Evolutionary conservation across 2,329 filamentous ascomycete species (phyloP).

Genomic region (Metarhizium sp.): DNA sequence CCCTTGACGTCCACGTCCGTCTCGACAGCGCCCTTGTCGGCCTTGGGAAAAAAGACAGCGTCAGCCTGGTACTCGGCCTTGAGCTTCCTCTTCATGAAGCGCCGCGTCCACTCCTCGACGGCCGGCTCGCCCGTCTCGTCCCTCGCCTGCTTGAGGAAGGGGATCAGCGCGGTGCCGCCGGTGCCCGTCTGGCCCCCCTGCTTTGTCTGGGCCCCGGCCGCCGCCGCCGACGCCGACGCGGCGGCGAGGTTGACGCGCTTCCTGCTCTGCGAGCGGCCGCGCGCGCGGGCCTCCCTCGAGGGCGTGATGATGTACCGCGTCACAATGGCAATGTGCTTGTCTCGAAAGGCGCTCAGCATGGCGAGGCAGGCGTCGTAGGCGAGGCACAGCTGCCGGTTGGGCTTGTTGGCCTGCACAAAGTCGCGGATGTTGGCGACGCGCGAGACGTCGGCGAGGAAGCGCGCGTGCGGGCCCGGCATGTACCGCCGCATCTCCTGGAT

Average conservation of each 20-base stretch:
- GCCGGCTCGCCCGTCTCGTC: conserved; percentile 94
- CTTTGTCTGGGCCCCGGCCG: conserved; percentile 36
- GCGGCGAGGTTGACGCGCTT: conserved; percentile 52
- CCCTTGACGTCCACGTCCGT: conserved; percentile 48
- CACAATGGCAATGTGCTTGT: conserved; percentile 95
- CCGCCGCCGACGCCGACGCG: conserved; percentile 37
- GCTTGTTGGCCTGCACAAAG: conserved; percentile 58
- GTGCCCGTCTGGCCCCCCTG: conserved; percentile 74
- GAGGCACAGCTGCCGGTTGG: conserved; percentile 58
- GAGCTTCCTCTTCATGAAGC: conserved; percentile 47
- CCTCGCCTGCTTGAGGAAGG: conserved; percentile 91
- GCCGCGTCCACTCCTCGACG: conserved; percentile 54
- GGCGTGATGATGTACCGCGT: conserved; percentile 92
- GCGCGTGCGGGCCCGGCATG: conserved; percentile 89
- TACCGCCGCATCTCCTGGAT: conserved; percentile 95
- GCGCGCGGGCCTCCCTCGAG: conserved; percentile 61
- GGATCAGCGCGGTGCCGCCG: conserved; percentile 86
- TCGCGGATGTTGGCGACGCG: conserved; percentile 77
- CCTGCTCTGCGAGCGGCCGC: conserved; percentile 50
- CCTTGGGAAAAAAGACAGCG: conserved; percentile 48
- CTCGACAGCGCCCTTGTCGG: conserved; percentile 29
- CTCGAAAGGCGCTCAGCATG: conserved; percentile 60
- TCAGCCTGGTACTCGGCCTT: conserved; percentile 40
- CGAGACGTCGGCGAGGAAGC: conserved; percentile 75
- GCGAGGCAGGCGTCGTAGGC: conserved; percentile 87